phyloP scores from a whole-genome alignment of 139 green algal genomes.

The Chlamydomonas incerta region DNA sequence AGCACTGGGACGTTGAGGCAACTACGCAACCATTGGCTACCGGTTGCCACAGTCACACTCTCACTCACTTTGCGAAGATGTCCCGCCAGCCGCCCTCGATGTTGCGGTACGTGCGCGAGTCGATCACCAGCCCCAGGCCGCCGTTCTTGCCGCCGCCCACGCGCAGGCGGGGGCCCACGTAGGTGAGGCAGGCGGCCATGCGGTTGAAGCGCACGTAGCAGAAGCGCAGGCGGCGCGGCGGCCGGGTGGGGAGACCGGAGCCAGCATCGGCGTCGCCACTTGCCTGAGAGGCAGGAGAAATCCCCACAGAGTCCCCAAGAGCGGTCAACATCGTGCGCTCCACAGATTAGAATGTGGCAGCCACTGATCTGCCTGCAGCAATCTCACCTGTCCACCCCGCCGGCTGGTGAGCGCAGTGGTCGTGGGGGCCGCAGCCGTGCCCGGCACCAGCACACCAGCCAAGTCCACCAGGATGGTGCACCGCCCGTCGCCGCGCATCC shows the following conservation, averaged over 20 bases:
- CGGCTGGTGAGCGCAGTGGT: too few species aligned
- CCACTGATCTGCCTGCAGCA: too few species aligned
- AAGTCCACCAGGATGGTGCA: background rate
- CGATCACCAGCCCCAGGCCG: conserved; percentile 82
- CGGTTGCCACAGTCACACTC: too few species aligned
- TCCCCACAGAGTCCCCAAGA: too few species aligned
- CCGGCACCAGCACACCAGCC: background rate
- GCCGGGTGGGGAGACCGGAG: background rate
- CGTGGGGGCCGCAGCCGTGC: background rate
- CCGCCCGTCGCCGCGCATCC: background rate
- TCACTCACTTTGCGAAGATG: conserved; percentile 71
- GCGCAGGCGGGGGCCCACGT: conserved; percentile 65
- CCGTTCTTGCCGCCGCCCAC: conserved; percentile 55
- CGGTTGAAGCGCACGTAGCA: conserved; percentile 84
- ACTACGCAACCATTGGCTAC: too few species aligned
- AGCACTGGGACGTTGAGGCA: too few species aligned
- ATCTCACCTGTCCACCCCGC: too few species aligned
- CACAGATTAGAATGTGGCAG: too few species aligned
- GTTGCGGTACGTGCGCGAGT: conserved; percentile 75
- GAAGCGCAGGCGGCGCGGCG: conserved; percentile 61
- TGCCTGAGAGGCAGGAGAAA: too few species aligned
- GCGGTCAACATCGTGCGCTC: too few species aligned
- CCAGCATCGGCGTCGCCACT: too few species aligned
- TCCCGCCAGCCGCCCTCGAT: conserved; percentile 80
- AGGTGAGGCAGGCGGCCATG: conserved; percentile 76